Base-by-base conservation (phyloP, 495 filamentous ascomycete species). In the Cercophora scortea region DNA sequence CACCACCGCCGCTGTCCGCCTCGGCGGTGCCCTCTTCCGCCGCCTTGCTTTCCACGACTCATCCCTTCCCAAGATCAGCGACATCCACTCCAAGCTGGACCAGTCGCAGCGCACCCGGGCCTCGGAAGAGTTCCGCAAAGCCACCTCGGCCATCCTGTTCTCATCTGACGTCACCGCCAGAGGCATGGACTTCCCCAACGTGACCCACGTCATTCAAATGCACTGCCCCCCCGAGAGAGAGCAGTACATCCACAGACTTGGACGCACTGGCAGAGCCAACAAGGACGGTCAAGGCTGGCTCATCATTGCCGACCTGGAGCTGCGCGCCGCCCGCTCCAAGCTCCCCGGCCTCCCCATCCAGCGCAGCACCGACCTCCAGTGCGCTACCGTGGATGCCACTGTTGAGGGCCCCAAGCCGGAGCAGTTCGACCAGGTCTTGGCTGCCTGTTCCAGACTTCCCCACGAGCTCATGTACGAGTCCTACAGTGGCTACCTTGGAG, bases 151-250 rank as follows among this genome's bases (percentile, higher is more conserved):
- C 32, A 86, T 98, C 49, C 78, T 98, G 25, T 80, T 97, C 66
- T 91, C 91, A 1, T 90, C 90, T 5, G 93, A 98, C 67, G 92
- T 98, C 25, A 93, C 92, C 1, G 89, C 93, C 12, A 84, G 93
- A 63, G 93, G 93, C 60, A 92, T 96, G 89, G 92, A 96, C 66
- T 96, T 96, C 73, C 90, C 92, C 49, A 84, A 90, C 57, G 92
- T 96, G 48, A 85, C 90, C 42, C 81, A 95, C 56, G 90, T 96
- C 55, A 82, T 96, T 61, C 91, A 96, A 63, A 66, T 92, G 49
- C 87, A 89, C 45, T 60, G 85, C 12, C 89, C 91, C 4, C 68
- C 77, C 7, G 78, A 79, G 55, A 72, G 81, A 13, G 92, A 96
- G 51, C 78, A 85, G 50, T 96, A 96, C 67, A 87, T 96, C 56